Evolutionary conservation across 768 basidiomycete species (phyloP).

Genomic region (Thelephora aurantiotincta): DNA sequence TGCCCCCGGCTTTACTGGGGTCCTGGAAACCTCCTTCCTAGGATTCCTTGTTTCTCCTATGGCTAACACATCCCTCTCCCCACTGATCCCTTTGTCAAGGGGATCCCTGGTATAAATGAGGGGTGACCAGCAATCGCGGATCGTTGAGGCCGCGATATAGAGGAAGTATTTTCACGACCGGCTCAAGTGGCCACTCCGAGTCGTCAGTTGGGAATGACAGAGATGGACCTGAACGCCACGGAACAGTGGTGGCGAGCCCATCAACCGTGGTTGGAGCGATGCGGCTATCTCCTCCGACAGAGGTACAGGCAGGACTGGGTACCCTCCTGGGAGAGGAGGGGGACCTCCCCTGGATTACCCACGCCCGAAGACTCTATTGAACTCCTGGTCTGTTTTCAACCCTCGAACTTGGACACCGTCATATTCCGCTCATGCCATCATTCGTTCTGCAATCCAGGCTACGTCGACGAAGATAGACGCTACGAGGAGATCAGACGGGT

Average conservation of each 20-base stretch:
- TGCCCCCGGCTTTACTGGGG: too few relatives aligned
- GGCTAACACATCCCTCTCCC: too few relatives aligned
- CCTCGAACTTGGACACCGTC: background rate
- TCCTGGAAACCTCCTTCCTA: too few relatives aligned
- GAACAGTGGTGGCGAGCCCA: background rate
- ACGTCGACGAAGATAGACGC: constrained; percentile 10
- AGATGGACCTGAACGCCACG: background rate
- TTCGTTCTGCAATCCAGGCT: background rate
- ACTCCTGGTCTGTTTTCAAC: constrained; percentile 1
- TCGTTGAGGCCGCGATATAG: too few relatives aligned
- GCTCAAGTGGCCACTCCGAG: too few relatives aligned
- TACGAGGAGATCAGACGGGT: constrained; percentile 10
- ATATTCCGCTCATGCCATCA: background rate
- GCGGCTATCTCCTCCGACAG: constrained; percentile 14
- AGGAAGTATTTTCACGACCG: too few relatives aligned
- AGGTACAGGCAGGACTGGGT: constrained; percentile 14
- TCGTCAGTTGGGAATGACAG: too few relatives aligned
- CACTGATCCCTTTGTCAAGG: too few relatives aligned
- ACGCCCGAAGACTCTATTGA: constrained; percentile 1
- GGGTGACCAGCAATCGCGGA: too few relatives aligned
- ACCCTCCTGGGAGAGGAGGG: constrained; percentile 12
- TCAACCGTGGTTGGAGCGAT: background rate
- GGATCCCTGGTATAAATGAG: too few relatives aligned
- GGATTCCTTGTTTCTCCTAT: too few relatives aligned
- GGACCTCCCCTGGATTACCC: background rate